Conservation (phyloP, 2,329 filamentous ascomycete genomes). For the Tolypocladium sp. region DNA sequence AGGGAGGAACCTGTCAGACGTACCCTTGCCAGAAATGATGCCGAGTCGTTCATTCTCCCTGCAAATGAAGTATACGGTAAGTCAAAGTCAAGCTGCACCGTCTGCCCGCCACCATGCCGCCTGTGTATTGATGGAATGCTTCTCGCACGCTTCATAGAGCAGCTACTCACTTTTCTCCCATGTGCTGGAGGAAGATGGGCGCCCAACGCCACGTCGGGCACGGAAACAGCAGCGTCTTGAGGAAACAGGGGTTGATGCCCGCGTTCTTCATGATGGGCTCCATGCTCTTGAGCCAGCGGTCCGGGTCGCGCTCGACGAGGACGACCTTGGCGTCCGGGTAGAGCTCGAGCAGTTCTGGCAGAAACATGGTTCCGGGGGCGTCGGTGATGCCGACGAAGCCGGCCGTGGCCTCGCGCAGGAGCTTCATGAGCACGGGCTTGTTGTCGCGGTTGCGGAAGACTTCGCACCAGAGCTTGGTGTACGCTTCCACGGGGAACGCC, state of each 20-base stretch:
- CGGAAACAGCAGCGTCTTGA: conserved; percentile 5
- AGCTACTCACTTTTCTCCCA: not conserved
- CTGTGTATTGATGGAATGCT: not conserved
- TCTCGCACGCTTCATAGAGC: too few species aligned
- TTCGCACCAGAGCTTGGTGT: conserved; percentile 6
- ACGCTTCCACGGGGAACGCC: not conserved
- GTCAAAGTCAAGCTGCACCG: not conserved
- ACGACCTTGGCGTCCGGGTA: conserved; percentile 41
- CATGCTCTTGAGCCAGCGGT: conserved; percentile 25
- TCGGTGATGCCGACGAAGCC: conserved; percentile 40
- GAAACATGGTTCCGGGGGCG: conserved; percentile 28
- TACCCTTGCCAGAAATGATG: not conserved
- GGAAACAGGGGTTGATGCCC: not conserved
- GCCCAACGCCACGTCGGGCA: conserved; percentile 7
- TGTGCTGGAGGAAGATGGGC: not conserved
- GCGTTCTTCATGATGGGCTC: conserved; percentile 7
- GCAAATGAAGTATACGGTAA: not conserved
- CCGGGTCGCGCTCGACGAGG: conserved; percentile 25
- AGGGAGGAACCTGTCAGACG: not conserved
- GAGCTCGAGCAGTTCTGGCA: conserved; percentile 34
- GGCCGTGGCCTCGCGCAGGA: conserved; percentile 24
- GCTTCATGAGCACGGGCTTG: conserved; percentile 15
- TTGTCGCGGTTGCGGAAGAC: conserved; percentile 7
- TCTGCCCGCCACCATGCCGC: not conserved
- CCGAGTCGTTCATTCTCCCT: conserved; percentile 1